phyloP scores from a whole-genome alignment of 345 rosid genomes.

The Acer negundo region DNA sequence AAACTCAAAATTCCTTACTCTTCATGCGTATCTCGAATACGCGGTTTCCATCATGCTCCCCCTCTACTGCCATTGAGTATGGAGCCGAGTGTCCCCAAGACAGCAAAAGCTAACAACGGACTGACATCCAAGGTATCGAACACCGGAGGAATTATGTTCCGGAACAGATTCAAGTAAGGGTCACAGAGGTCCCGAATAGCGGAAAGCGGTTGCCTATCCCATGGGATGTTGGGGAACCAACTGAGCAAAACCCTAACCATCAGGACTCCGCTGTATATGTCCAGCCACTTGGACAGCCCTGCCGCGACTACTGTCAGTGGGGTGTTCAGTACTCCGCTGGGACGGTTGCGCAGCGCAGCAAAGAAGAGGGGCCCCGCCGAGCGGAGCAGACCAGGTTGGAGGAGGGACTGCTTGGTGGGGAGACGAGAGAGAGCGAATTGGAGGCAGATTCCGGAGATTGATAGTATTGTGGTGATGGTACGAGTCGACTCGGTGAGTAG shows the following conservation, averaged over 20 bases:
- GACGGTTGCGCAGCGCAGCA: constrained; percentile 56
- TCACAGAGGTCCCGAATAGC: constrained; percentile 86
- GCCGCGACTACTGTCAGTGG: constrained; percentile 88
- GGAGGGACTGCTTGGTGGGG: constrained; percentile 23
- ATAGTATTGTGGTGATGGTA: constrained; percentile 40
- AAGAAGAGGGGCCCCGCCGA: constrained; percentile 60
- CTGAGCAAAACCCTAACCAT: constrained; percentile 92
- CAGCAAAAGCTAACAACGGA: constrained; percentile 81
- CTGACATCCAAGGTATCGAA: constrained; percentile 83
- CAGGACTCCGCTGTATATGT: constrained; percentile 82
- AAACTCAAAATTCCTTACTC: neutral
- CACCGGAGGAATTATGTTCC: constrained; percentile 79
- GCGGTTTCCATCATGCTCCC: constrained; percentile 30
- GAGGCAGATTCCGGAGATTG: constrained; percentile 29
- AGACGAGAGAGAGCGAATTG: constrained; percentile 32
- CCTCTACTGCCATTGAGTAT: constrained; percentile 54
- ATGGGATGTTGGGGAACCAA: constrained; percentile 94
- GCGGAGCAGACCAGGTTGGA: constrained; percentile 27
- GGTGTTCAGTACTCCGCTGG: constrained; percentile 58
- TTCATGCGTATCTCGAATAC: neutral
- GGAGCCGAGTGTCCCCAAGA: constrained; percentile 71
- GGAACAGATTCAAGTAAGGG: constrained; percentile 83
- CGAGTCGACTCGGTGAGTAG: constrained; percentile 43
- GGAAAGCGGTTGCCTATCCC: constrained; percentile 86
- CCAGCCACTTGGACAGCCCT: constrained; percentile 84